phyloP scores from a whole-genome alignment of 2,329 filamentous ascomycete genomes.

The Fusarium cicatricum region DNA sequence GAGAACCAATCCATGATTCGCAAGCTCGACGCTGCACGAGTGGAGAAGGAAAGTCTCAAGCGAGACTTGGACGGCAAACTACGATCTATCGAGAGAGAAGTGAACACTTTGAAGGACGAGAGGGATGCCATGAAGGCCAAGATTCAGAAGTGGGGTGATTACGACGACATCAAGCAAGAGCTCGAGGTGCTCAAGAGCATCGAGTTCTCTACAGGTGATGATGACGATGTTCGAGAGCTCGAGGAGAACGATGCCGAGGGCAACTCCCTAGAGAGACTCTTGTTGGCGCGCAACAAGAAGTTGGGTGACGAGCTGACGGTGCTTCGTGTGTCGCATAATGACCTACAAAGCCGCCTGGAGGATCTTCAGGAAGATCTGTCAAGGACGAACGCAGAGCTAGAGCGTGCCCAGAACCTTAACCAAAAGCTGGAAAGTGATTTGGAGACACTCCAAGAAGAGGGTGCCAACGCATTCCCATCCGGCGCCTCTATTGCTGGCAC shows the following conservation, averaged over 20 bases:
- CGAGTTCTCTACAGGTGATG: conserved; percentile 91
- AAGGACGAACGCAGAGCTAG: conserved; percentile 83
- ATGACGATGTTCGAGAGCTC: conserved; percentile 67
- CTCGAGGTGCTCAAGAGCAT: conserved; percentile 97
- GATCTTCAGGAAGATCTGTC: conserved; percentile 85
- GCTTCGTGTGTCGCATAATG: conserved; percentile 91
- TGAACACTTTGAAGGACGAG: conserved; percentile 77
- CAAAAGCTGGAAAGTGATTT: conserved; percentile 92
- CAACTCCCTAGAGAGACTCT: conserved; percentile 88
- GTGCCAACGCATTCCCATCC: conserved; percentile 83
- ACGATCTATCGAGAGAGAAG: conserved; percentile 81
- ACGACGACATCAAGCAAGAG: conserved; percentile 95
- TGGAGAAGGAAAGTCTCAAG: conserved; percentile 84
- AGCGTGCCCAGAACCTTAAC: conserved; percentile 84
- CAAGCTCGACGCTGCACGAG: conserved; percentile 82
- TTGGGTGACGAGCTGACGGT: conserved; percentile 92
- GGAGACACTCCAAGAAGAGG: conserved; percentile 84
- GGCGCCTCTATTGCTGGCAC: conserved; percentile 94
- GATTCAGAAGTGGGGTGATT: conserved; percentile 89
- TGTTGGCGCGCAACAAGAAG: conserved; percentile 96
- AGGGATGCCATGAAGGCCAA: conserved; percentile 81
- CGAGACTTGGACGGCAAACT: conserved; percentile 79
- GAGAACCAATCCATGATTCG: conserved; percentile 93
- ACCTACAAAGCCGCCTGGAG: conserved; percentile 82
- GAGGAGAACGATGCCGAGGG: conserved; percentile 59